These are phyloP conservation scores for Strobilomyces echinocephalus DNA, from an alignment of 768 basidiomycete genomes.

Conservation along the genomic window DNA sequence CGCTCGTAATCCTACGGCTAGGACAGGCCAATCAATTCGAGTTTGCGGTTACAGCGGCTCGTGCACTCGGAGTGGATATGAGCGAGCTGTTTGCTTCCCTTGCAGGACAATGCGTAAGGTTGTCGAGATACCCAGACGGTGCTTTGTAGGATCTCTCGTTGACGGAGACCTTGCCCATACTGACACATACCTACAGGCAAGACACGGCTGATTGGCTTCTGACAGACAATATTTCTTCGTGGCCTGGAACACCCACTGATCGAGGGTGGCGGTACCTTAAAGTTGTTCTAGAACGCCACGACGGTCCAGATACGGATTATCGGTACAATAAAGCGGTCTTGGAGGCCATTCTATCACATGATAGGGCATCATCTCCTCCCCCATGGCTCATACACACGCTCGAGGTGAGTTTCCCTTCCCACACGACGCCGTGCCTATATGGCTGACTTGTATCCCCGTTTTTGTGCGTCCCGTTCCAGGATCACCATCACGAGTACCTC, in stretches of 20 bases:
- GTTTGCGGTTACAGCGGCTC: conserved; percentile 71
- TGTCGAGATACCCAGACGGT: conserved; percentile 59
- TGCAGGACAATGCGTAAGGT: conserved; percentile 71
- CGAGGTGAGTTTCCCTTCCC: conserved; percentile 42
- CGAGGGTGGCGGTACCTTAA: conserved; percentile 89
- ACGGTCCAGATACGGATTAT: conserved; percentile 64
- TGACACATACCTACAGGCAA: conserved; percentile 41
- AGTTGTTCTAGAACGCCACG: conserved; percentile 72
- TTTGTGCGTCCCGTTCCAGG: conserved; percentile 26
- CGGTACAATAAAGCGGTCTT: conserved; percentile 72
- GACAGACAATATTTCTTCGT: conserved; percentile 73
- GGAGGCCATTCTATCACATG: conserved; percentile 69
- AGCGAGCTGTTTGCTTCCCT: conserved; percentile 76
- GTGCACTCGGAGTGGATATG: conserved; percentile 79
- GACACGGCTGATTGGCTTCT: conserved; percentile 79
- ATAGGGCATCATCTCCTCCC: conserved; percentile 60
- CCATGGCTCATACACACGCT: conserved; percentile 79
- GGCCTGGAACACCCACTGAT: conserved; percentile 76
- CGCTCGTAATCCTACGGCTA: conserved; percentile 70
- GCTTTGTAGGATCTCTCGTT: conserved; percentile 44
- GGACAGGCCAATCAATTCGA: conserved; percentile 77
- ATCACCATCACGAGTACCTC: conserved; percentile 77
- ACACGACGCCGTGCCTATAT: not conserved
- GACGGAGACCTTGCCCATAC: not conserved
- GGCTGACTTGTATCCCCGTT: not conserved